Percentiles rank a stretch among this genome's conserved stretches.
Evolutionary conservation across 2,329 filamentous ascomycete genomes (phyloP).

Genomic region (Aureobasidium melanogenum): DNA sequence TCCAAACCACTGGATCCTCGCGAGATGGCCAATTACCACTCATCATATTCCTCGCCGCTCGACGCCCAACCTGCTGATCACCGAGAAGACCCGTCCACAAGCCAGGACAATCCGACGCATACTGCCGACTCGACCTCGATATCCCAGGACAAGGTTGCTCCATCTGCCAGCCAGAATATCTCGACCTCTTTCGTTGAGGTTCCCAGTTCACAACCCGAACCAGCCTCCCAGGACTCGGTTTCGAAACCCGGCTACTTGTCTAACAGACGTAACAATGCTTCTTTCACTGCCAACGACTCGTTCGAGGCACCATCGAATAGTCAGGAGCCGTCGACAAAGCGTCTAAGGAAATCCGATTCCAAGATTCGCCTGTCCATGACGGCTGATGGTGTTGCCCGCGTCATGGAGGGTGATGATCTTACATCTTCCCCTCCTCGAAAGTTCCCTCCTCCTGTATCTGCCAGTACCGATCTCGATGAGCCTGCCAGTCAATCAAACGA

Average conservation of each 20-base stretch:
- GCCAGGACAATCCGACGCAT: not conserved
- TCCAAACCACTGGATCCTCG: constrained; percentile 72
- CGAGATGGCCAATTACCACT: constrained; percentile 49
- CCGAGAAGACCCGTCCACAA: not conserved
- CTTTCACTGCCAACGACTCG: constrained; percentile 21
- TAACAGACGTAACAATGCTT: constrained; percentile 37
- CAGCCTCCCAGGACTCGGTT: constrained; percentile 10
- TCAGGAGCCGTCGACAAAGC: not conserved
- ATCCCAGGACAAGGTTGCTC: not conserved
- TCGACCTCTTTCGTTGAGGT: constrained; percentile 1
- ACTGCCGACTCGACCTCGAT: not conserved
- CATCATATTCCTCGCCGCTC: constrained; percentile 6
- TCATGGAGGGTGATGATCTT: constrained; percentile 59
- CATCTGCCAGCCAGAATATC: not conserved
- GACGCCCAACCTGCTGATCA: not conserved
- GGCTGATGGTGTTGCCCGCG: constrained; percentile 81
- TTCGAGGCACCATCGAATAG: not conserved
- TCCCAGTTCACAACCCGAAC: constrained; percentile 6
- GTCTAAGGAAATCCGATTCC: constrained; percentile 30
- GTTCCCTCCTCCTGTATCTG: constrained; percentile 36
- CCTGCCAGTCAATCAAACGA: constrained; percentile 33
- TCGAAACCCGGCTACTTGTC: constrained; percentile 30
- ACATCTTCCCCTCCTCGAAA: constrained; percentile 56
- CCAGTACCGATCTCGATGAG: constrained; percentile 19
- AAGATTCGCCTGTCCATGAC: constrained; percentile 72